These are phyloP conservation scores for Mimosa pudica DNA, from an alignment of 306 rosid genomes.

Conservation along the genomic window DNA sequence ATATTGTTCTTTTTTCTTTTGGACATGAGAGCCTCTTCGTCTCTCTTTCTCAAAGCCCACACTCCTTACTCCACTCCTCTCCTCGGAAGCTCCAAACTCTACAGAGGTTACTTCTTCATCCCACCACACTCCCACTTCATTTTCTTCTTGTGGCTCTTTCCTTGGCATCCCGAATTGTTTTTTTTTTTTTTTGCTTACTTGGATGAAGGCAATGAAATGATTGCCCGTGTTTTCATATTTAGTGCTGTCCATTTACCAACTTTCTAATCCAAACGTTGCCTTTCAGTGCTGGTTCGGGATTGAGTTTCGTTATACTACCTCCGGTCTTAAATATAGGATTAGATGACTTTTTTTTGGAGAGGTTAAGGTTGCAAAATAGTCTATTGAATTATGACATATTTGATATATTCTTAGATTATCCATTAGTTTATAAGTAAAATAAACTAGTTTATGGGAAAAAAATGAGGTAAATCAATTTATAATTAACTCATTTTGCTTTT, in stretches of 20 bases:
- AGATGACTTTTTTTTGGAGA: too few species aligned
- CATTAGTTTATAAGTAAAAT: too few species aligned
- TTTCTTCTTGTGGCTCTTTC: not conserved
- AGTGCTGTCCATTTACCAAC: not conserved
- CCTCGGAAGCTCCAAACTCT: slow-evolving; percentile 35
- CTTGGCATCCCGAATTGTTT: not conserved
- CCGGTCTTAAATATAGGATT: too few species aligned
- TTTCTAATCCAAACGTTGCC: not conserved
- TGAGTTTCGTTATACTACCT: too few species aligned
- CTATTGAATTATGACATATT: too few species aligned
- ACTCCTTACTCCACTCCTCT: slow-evolving; percentile 46
- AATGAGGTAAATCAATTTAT: too few species aligned
- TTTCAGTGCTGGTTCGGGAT: not conserved
- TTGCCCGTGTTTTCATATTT: not conserved
- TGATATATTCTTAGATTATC: too few species aligned
- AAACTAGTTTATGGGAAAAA: too few species aligned
- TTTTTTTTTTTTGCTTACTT: not conserved
- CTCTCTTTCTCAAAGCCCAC: slow-evolving; percentile 61
- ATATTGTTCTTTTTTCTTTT: too few species aligned
- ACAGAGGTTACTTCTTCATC: slow-evolving; percentile 45
- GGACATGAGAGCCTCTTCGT: slow-evolving; percentile 56
- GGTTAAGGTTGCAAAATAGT: too few species aligned
- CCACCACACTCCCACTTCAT: not conserved
- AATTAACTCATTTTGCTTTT: too few species aligned
- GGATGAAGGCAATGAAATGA: not conserved